A percentile compares a stretch with the other conserved stretches of the same genome.
phyloP scores from a whole-genome alignment of 2,329 filamentous ascomycete genomes.

The Phaeosphaeriaceae sp. region DNA sequence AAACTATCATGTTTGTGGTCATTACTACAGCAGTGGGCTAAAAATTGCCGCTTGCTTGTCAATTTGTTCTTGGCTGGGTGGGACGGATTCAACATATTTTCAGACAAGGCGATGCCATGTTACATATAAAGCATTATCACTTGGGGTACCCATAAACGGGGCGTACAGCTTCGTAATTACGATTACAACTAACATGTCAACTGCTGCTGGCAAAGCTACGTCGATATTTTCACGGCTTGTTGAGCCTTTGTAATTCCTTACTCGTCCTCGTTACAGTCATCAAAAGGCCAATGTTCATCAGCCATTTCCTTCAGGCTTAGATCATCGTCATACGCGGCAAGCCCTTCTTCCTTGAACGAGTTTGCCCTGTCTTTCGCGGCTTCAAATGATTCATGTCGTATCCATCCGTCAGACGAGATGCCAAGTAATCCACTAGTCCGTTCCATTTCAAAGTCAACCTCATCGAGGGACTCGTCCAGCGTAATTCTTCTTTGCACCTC shows the following conservation, averaged over 20 bases:
- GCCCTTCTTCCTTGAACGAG: conserved; percentile 20
- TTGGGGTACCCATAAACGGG: no score
- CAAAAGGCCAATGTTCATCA: conserved; percentile 31
- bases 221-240: no score
- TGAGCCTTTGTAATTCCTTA: neutral
- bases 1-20: no score
- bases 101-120: no score
- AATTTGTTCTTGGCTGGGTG: no score
- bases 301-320: conserved; percentile 25
- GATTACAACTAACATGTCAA: no score
- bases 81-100: no score
- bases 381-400: conserved; percentile 27
- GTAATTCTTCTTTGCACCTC: conserved; percentile 18
- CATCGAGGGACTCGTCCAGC: conserved; percentile 23
- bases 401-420: conserved; percentile 37
- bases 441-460: conserved; percentile 26
- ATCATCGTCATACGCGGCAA: conserved; percentile 24
- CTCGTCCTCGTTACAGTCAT: conserved; percentile 30
- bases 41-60: no score
- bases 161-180: no score
- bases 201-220: no score
- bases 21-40: no score
- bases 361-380: conserved; percentile 20
- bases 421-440: conserved; percentile 24
- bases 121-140: no score